Evolutionary conservation across 1,139 yeast species (phyloP).

Genomic region (Kluyveromyces sp.): DNA sequence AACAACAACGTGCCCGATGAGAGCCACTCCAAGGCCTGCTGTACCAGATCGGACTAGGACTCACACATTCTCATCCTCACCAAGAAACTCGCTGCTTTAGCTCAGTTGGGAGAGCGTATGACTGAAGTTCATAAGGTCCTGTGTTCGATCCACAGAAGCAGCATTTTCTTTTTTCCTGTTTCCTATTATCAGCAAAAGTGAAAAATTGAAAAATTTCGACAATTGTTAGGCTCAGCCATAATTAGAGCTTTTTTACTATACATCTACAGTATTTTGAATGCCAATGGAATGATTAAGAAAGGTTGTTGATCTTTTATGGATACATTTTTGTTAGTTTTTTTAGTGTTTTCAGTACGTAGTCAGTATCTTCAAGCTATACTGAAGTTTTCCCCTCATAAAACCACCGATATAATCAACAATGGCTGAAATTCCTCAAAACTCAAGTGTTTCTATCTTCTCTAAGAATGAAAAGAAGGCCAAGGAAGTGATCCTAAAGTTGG

Average conservation of each 20-base stretch:
- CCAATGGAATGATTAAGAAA: not conserved
- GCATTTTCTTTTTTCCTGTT: conserved; percentile 38
- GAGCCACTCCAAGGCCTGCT: too few species aligned
- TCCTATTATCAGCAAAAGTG: too few species aligned
- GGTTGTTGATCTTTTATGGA: not conserved
- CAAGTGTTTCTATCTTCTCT: conserved; percentile 76
- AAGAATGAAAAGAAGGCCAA: conserved; percentile 96
- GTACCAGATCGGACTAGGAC: too few species aligned
- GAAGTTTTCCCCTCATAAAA: not conserved
- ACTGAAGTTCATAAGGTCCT: conserved; percentile 65
- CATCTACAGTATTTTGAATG: too few species aligned
- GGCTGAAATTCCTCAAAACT: conserved; percentile 72
- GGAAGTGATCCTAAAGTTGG: conserved; percentile 81
- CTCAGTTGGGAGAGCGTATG: conserved; percentile 19
- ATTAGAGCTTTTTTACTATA: too few species aligned
- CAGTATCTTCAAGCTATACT: not conserved
- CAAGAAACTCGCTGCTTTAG: conserved; percentile 14
- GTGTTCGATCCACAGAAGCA: conserved; percentile 88
- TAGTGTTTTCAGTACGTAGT: not conserved
- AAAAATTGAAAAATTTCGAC: not conserved
- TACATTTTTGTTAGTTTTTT: not conserved
- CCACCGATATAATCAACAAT: conserved; percentile 4
- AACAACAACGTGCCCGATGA: too few species aligned
- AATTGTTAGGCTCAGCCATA: too few species aligned
- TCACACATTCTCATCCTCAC: not conserved